Conservation (phyloP, 2,329 filamentous ascomycete genomes). For the Cladorrhinum sp. region DNA sequence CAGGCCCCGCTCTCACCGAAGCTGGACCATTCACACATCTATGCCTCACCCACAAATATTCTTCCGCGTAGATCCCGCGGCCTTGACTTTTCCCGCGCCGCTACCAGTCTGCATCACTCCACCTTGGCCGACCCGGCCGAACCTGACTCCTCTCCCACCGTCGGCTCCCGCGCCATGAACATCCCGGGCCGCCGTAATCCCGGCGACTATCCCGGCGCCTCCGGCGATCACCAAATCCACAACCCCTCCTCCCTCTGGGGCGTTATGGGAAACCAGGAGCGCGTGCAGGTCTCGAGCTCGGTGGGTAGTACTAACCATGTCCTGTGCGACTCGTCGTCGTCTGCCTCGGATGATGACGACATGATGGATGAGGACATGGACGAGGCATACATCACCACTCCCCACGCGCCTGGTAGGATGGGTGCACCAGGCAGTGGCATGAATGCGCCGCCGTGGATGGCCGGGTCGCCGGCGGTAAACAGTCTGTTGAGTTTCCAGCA, state of each 20-base stretch:
- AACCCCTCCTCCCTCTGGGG: conserved; percentile 71
- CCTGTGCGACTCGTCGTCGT: conserved; percentile 77
- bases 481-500: conserved; percentile 82
- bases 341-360: conserved; percentile 67
- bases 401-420: conserved; percentile 65
- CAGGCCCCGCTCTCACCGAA: conserved; percentile 74
- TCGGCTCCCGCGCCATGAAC: conserved; percentile 64
- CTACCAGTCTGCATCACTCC: conserved; percentile 92
- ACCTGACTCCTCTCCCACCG: conserved; percentile 85
- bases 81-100: conserved; percentile 88
- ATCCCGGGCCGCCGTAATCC: conserved; percentile 52
- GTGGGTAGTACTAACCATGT: conserved; percentile 71
- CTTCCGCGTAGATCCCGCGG: conserved; percentile 85
- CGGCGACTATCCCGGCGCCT: conserved; percentile 44
- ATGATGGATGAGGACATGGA: conserved; percentile 72
- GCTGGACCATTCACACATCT: conserved; percentile 78
- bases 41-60: conserved; percentile 82
- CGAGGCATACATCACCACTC: conserved; percentile 78
- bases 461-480: conserved; percentile 66
- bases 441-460: conserved; percentile 59
- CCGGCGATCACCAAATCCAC: conserved; percentile 46
- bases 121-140: conserved; percentile 85
- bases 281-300: conserved; percentile 73
- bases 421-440: conserved; percentile 33
- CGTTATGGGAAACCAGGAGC: conserved; percentile 66